phyloP scores from a whole-genome alignment of 2,329 filamentous ascomycete genomes.

The Calonectria hawksworthii region DNA sequence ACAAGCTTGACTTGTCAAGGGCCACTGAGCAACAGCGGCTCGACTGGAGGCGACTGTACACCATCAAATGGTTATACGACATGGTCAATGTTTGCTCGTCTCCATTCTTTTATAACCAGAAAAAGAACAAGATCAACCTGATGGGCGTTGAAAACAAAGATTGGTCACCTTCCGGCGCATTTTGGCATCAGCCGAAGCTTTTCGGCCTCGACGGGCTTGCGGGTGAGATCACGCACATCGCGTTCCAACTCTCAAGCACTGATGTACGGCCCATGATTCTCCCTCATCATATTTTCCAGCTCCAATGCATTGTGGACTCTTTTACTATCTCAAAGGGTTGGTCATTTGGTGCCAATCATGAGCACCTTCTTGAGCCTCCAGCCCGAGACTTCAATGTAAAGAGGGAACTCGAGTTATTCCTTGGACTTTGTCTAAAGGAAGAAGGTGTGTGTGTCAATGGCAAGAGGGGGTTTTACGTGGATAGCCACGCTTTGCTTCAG shows the following conservation, averaged over 20 bases:
- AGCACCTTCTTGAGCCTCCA: not conserved
- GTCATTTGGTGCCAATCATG: slow-evolving; percentile 34
- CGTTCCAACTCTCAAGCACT: slow-evolving; percentile 58
- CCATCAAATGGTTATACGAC: not conserved
- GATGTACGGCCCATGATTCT: slow-evolving; percentile 57
- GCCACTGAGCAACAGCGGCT: not conserved
- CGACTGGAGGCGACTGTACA: not conserved
- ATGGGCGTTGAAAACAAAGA: not conserved
- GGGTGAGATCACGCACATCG: slow-evolving; percentile 56
- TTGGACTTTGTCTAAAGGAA: not conserved
- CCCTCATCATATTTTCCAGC: slow-evolving; percentile 63
- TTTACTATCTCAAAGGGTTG: slow-evolving; percentile 60
- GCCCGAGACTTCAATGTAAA: not conserved
- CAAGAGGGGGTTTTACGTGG: not conserved
- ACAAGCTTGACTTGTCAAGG: not conserved
- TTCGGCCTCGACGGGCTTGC: slow-evolving; percentile 54
- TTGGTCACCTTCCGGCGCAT: not conserved
- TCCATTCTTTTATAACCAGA: not conserved
- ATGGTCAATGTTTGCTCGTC: not conserved
- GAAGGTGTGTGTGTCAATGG: not conserved
- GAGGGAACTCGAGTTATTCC: not conserved
- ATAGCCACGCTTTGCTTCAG: too few relatives aligned
- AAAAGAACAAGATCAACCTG: not conserved
- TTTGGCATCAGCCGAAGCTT: too few relatives aligned
- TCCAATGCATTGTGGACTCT: slow-evolving; percentile 65